phyloP scores from a whole-genome alignment of 768 basidiomycete genomes.

The Trametes cinnabarina region DNA sequence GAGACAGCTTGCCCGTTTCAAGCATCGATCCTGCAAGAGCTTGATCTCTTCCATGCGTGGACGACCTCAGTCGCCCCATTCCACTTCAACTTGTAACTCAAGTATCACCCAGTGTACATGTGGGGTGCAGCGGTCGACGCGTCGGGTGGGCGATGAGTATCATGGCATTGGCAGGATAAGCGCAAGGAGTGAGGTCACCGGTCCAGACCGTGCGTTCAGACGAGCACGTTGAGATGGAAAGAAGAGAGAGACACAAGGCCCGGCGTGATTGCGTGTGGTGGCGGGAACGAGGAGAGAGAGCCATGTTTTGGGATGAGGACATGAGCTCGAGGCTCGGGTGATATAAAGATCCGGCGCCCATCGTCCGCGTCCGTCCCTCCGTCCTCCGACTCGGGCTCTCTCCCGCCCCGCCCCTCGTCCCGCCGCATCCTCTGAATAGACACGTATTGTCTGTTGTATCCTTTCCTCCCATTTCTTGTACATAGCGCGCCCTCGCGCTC shows the following conservation, averaged over 20 bases:
- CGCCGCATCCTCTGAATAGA: no score
- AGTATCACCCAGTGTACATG: no score
- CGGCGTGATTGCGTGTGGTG: conserved; percentile 11
- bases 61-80: no score
- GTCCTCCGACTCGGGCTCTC: neutral
- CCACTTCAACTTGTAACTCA: no score
- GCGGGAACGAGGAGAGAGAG: conserved; percentile 15
- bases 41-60: no score
- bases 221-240: neutral
- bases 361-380: conserved; percentile 23
- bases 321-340: conserved; percentile 18
- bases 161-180: conserved; percentile 7
- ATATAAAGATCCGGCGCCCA: conserved; percentile 30
- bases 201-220: conserved; percentile 7
- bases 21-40: no score
- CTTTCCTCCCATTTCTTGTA: conserved; percentile 5
- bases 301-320: conserved; percentile 9
- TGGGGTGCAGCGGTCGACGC: neutral
- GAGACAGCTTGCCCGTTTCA: no score
- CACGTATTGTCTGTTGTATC: no score
- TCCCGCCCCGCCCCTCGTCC: conserved; percentile 13
- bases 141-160: neutral
- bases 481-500: neutral
- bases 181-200: neutral
- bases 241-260: conserved; percentile 6